Evolutionary conservation across 1,139 yeast species (phyloP).

Genomic region (Hansenula lynferdii): DNA sequence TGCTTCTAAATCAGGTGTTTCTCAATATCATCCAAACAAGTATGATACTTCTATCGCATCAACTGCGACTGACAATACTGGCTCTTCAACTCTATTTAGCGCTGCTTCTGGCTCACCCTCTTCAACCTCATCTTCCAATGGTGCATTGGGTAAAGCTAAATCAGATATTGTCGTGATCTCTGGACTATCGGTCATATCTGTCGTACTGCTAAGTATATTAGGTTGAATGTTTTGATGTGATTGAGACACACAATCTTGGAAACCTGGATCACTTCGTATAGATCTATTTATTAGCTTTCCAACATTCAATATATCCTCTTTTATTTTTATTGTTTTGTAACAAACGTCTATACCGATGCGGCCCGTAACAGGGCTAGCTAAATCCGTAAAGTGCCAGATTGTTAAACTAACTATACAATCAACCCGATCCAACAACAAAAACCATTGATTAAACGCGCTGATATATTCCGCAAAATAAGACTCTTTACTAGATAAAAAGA

Average conservation of each 20-base stretch:
- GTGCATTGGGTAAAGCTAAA: slow-evolving; percentile 3
- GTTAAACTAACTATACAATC: background rate
- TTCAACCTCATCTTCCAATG: slow-evolving; percentile 1
- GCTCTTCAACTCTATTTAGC: slow-evolving; percentile 10
- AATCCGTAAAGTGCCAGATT: background rate
- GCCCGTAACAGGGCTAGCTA: background rate
- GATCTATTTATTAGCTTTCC: too few relatives aligned
- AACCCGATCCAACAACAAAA: background rate
- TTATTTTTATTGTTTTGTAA: too few relatives aligned
- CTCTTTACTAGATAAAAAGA: too few relatives aligned
- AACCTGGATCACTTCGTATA: too few relatives aligned
- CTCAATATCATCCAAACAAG: slow-evolving; percentile 13
- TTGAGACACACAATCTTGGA: too few relatives aligned
- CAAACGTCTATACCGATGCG: too few relatives aligned
- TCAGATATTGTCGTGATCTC: slow-evolving; percentile 1
- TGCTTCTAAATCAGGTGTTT: slow-evolving; percentile 6
- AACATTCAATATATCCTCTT: too few relatives aligned
- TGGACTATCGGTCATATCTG: slow-evolving; percentile 1
- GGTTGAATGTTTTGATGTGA: too few relatives aligned
- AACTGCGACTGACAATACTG: slow-evolving; percentile 16
- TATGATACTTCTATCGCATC: slow-evolving; percentile 13
- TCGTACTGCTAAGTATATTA: background rate
- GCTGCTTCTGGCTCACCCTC: slow-evolving; percentile 4
- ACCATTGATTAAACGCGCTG: too few relatives aligned
- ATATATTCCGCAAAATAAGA: too few relatives aligned